Conservation (phyloP, 108 stramenopile species). For the Mediolabrus comicus region DNA sequence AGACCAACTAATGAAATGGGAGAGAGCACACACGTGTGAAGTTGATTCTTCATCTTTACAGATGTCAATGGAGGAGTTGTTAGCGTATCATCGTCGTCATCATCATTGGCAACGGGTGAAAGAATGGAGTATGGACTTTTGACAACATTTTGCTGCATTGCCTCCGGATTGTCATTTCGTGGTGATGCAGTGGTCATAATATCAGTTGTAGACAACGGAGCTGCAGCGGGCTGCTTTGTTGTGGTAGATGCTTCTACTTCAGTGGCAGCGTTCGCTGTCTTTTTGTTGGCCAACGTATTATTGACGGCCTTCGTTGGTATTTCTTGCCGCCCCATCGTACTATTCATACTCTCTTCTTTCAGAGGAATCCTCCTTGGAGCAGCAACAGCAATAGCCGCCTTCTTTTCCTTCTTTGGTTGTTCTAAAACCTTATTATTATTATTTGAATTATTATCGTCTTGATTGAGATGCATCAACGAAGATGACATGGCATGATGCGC, state of each 20-base stretch:
- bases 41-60: conserved; percentile 6
- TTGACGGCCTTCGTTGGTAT: not conserved
- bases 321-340: not conserved
- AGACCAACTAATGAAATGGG: not conserved
- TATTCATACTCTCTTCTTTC: not conserved
- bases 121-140: not conserved
- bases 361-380: not conserved
- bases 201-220: too few species aligned
- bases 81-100: not conserved
- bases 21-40: not conserved
- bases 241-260: too few species aligned
- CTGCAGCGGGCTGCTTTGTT: too few species aligned
- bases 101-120: not conserved
- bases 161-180: not conserved
- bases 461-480: not conserved
- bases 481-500: not conserved
- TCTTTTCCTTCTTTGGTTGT: not conserved
- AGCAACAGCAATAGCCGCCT: too few species aligned
- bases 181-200: not conserved
- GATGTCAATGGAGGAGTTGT: conserved; percentile 11
- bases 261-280: not conserved
- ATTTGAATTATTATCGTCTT: not conserved
- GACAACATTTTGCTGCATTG: too few species aligned
- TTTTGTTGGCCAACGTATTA: not conserved
- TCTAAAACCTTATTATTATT: too few species aligned